Conservation (phyloP, 768 basidiomycete genomes). For the Melanogaster broomeanus region DNA sequence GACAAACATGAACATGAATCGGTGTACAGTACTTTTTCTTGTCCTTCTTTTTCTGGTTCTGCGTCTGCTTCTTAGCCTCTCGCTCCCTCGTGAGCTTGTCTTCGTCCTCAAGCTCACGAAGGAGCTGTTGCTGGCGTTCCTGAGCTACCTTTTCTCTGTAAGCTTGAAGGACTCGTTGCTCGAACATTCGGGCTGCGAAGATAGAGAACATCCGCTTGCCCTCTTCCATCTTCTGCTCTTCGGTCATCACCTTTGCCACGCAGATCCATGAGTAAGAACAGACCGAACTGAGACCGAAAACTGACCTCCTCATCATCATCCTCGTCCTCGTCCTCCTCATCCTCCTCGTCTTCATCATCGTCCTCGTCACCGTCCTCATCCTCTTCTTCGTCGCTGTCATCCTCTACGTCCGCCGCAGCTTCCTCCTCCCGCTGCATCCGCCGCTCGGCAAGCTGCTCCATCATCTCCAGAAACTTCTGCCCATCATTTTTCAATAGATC, state of each 20-base stretch:
- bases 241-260: slow-evolving; percentile 68
- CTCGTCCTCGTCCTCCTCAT: slow-evolving; percentile 52
- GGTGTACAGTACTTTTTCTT: slow-evolving; percentile 78
- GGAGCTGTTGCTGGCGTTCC: slow-evolving; percentile 88
- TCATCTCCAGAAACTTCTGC: slow-evolving; percentile 99
- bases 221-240: slow-evolving; percentile 99
- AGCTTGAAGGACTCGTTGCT: slow-evolving; percentile 94
- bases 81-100: slow-evolving; percentile 83
- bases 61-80: slow-evolving; percentile 90
- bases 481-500: slow-evolving; percentile 98
- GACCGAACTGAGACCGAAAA: slow-evolving; percentile 8
- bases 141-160: slow-evolving; percentile 97
- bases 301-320: slow-evolving; percentile 49
- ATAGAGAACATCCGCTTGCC: slow-evolving; percentile 99
- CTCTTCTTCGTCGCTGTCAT: slow-evolving; percentile 61
- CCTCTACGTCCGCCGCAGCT: slow-evolving; percentile 59
- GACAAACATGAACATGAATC: slow-evolving; percentile 6
- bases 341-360: slow-evolving; percentile 67
- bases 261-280: slow-evolving; percentile 10
- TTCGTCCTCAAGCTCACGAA: slow-evolving; percentile 95
- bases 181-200: slow-evolving; percentile 99
- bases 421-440: slow-evolving; percentile 90
- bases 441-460: slow-evolving; percentile 97
- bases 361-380: slow-evolving; percentile 62
- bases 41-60: slow-evolving; percentile 99